Evolutionary conservation across 306 rosid species (phyloP).

Genomic region (Cicer arietinum): DNA sequence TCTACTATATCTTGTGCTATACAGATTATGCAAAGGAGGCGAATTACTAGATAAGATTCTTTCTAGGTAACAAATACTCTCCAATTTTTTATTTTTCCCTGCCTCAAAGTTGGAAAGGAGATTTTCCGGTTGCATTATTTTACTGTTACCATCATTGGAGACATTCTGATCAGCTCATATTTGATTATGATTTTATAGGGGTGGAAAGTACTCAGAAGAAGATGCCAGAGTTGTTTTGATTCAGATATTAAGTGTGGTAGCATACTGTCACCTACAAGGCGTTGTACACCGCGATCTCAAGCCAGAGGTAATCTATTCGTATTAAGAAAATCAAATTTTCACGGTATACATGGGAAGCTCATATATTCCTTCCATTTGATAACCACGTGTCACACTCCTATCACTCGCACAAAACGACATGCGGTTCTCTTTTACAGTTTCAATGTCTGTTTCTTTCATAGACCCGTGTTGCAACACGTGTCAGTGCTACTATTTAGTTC

Average conservation of each 20-base stretch:
- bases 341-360: not conserved
- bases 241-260: conserved; percentile 66
- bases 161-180: conserved; percentile 2
- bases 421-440: not conserved
- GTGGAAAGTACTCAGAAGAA: conserved; percentile 76
- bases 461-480: not conserved
- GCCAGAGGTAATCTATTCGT: conserved; percentile 69
- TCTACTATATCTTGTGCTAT: conserved; percentile 41
- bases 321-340: not conserved
- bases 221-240: conserved; percentile 63
- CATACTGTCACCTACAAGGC: conserved; percentile 71
- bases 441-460: not conserved
- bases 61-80: conserved; percentile 66
- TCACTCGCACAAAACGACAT: not conserved
- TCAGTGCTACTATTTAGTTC: conserved; percentile 22
- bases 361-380: not conserved
- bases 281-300: conserved; percentile 60
- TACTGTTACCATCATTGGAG: conserved; percentile 16
- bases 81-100: conserved; percentile 20
- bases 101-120: conserved; percentile 26
- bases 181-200: conserved; percentile 57
- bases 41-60: conserved; percentile 87
- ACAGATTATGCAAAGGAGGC: conserved; percentile 90
- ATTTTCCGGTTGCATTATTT: conserved; percentile 34
- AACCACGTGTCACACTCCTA: not conserved